Percentiles rank a stretch among this genome's conserved stretches.
Conservation (phyloP, 2,329 filamentous ascomycete genomes). For the Fusarium lateritium region DNA sequence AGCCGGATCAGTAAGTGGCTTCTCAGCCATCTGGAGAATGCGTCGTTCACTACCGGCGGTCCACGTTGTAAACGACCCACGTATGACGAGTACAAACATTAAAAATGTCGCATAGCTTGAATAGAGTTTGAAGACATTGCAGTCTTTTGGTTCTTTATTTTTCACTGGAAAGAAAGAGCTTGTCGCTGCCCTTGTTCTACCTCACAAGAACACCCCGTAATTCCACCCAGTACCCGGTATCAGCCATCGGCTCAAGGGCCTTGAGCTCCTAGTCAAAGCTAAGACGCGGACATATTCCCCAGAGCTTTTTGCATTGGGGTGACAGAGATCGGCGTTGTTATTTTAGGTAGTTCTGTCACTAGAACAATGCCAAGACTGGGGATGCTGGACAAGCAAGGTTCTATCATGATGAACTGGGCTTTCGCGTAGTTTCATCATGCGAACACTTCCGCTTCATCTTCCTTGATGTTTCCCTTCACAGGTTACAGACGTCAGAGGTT, state of each 20-base stretch:
- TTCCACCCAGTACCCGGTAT: background rate
- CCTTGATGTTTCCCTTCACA: background rate
- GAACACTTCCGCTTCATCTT: background rate
- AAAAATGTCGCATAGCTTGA: constrained; percentile 27
- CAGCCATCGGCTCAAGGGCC: background rate
- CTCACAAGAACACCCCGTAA: background rate
- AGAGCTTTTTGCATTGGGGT: constrained; percentile 17
- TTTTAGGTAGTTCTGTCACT: constrained; percentile 30
- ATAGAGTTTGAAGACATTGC: background rate
- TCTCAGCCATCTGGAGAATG: background rate
- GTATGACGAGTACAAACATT: constrained; percentile 29
- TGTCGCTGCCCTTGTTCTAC: background rate
- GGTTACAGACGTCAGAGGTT: constrained; percentile 6
- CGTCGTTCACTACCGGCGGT: constrained; percentile 15
- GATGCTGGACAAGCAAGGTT: constrained; percentile 8
- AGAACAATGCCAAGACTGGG: background rate
- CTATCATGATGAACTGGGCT: background rate
- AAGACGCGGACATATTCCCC: constrained; percentile 20
- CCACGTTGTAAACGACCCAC: constrained; percentile 39
- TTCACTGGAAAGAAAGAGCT: background rate
- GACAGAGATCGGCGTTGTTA: constrained; percentile 28
- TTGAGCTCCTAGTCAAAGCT: constrained; percentile 15
- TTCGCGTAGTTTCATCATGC: background rate
- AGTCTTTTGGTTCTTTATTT: background rate
- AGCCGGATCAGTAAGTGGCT: background rate